A percentile compares a stretch with the other conserved stretches of the same genome.
Evolutionary conservation across 805 yeast species (phyloP).

Genomic region (Candida tammaniensis): DNA sequence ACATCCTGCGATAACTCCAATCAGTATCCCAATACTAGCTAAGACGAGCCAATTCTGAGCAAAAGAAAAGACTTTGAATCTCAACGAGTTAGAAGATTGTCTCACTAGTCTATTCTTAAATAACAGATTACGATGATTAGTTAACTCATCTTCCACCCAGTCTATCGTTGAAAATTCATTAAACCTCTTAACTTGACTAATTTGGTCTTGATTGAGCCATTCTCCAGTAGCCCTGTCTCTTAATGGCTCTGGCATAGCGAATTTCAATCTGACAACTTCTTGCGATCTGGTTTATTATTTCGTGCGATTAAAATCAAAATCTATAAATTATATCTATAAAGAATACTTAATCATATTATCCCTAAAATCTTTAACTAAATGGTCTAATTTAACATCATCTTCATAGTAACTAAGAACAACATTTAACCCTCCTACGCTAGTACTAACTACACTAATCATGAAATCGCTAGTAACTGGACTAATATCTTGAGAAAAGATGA

Average conservation of each 20-base stretch:
- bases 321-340: constrained; percentile 1
- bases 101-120: constrained; percentile 16
- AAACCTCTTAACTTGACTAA: constrained; percentile 47
- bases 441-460: constrained; percentile 28
- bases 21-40: constrained; percentile 67
- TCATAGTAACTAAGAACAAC: constrained; percentile 30
- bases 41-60: constrained; percentile 71
- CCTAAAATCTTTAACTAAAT: constrained; percentile 20
- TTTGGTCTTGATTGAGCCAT: constrained; percentile 36
- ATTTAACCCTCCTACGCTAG: constrained; percentile 32
- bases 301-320: neutral
- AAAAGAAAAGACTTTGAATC: constrained; percentile 28
- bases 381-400: constrained; percentile 18
- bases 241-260: constrained; percentile 1
- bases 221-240: constrained; percentile 23
- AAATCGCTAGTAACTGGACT: constrained; percentile 35
- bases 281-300: neutral
- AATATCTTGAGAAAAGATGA: constrained; percentile 36
- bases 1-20: constrained; percentile 82
- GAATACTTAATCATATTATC: constrained; percentile 17
- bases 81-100: constrained; percentile 14
- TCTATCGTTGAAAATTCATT: constrained; percentile 66
- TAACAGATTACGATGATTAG: constrained; percentile 40
- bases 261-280: neutral
- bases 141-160: constrained; percentile 62